Evolutionary conservation across 1,284 basidiomycete genomes (phyloP).

Genomic region (Clitocybe nebularis): DNA sequence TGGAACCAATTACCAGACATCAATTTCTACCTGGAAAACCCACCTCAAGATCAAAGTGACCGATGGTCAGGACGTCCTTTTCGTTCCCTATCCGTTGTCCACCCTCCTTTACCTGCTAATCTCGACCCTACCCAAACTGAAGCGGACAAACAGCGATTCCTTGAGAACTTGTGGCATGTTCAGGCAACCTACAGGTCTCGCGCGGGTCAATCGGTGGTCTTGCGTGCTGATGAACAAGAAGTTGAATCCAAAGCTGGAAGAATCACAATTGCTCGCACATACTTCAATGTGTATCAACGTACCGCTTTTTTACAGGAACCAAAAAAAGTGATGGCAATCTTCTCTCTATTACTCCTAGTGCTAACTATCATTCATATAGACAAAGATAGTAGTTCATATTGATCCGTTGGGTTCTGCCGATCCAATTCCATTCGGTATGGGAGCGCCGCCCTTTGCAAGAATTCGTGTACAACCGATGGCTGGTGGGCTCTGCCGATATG

Average conservation of each 20-base stretch:
- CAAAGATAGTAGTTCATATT: slow-evolving; percentile 84
- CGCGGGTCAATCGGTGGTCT: slow-evolving; percentile 62
- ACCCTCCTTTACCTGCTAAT: slow-evolving; percentile 62
- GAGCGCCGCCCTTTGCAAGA: slow-evolving; percentile 66
- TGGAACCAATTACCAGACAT: too few relatives aligned
- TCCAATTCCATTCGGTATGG: slow-evolving; percentile 68
- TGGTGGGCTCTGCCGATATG: slow-evolving; percentile 76
- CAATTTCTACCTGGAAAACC: slow-evolving; percentile 78
- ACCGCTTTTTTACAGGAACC: slow-evolving; percentile 69
- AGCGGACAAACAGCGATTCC: slow-evolving; percentile 74
- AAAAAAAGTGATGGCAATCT: slow-evolving; percentile 57
- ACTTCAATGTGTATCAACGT: slow-evolving; percentile 82
- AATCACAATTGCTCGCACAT: slow-evolving; percentile 68
- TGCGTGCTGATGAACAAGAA: slow-evolving; percentile 67
- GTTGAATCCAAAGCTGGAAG: slow-evolving; percentile 62
- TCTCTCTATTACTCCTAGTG: slow-evolving; percentile 10
- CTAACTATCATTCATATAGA: slow-evolving; percentile 40
- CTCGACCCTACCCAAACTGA: slow-evolving; percentile 62
- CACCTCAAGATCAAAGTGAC: slow-evolving; percentile 76
- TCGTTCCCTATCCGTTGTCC: slow-evolving; percentile 67
- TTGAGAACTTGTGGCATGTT: slow-evolving; percentile 82
- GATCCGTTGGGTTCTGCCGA: slow-evolving; percentile 73
- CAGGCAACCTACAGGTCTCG: slow-evolving; percentile 77
- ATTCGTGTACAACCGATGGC: slow-evolving; percentile 77
- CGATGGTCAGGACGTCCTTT: slow-evolving; percentile 83